Conservation (phyloP, 768 basidiomycete species). For the Cystofilobasidium bisporidii region DNA sequence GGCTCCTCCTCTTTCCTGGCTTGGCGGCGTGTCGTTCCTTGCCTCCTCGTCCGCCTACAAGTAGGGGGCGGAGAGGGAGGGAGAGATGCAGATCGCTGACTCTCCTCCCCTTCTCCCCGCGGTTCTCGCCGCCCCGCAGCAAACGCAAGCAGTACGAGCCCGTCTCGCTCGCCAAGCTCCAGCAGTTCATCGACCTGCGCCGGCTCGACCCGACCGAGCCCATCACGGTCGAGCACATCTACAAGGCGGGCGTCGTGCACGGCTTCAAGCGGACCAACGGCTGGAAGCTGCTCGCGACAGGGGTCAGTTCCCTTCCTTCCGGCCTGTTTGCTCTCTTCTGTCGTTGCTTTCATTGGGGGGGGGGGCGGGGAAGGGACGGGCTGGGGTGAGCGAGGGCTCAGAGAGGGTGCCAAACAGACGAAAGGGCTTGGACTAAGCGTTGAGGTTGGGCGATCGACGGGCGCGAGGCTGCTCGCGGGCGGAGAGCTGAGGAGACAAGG, state of each 20-base stretch:
- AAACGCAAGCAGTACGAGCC: slow-evolving; percentile 24
- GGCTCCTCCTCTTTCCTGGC: too few species aligned
- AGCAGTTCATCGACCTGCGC: slow-evolving; percentile 81
- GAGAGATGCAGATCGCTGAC: too few species aligned
- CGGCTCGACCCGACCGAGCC: slow-evolving; percentile 67
- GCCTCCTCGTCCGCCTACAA: background rate
- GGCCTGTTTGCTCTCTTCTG: background rate
- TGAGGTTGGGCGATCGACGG: too few species aligned
- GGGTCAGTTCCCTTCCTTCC: slow-evolving; percentile 46
- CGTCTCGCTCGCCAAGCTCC: slow-evolving; percentile 53
- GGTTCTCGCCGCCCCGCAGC: background rate
- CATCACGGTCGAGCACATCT: slow-evolving; percentile 81
- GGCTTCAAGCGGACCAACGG: slow-evolving; percentile 47
- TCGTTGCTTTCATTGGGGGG: too few species aligned
- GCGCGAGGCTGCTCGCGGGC: background rate
- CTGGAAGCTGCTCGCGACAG: slow-evolving; percentile 70
- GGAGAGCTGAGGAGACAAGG: background rate
- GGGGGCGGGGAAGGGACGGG: too few species aligned
- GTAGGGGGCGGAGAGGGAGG: too few species aligned
- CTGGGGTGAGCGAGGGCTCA: too few species aligned
- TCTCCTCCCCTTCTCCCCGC: background rate
- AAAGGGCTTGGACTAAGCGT: too few species aligned
- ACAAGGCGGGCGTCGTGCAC: slow-evolving; percentile 41
- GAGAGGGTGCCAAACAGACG: too few species aligned
- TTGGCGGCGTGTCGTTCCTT: too few species aligned